Evolutionary conservation across 495 filamentous ascomycete genomes (phyloP), one percentile per base, ranked within the genome.

Genomic region (Trichoderma reesei): DNA sequence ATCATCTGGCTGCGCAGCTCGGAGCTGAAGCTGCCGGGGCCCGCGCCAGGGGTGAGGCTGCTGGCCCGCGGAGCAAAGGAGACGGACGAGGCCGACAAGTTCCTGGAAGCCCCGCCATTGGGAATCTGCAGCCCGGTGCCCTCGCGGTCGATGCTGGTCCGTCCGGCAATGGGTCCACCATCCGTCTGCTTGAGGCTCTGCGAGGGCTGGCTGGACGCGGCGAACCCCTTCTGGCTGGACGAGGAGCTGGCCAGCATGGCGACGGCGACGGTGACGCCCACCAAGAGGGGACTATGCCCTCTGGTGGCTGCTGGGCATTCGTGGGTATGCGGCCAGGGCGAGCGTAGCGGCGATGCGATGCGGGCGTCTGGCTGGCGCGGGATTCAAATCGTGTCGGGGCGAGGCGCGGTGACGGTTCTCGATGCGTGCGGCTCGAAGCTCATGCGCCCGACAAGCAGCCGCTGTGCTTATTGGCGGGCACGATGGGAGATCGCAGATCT

Each of bases 11-110:
- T 91, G 71, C 89, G 90, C 64, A 98, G 78, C 59, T 96, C 91
- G 10, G 92, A 86, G 71, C 89, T 96, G 79, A 98, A 98, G 79
- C 91, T 96, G 9, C 94, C 95, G 1, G 93, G 92, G 34, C 85
- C 86, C 44, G 85, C 80, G 13, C 86, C 86, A 33, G 86, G 85
- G 65, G 84, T 86, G 66, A 90, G 72, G 14, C 88, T 88, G 5
- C 78, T 74, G 56, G 83, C 88, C 41, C 88, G 81, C 6, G 86
- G 81, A 26, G 80, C 83, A 68, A 85, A 88, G 31, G 80, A 83
- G 56, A 80, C 74, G 68, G 79, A 81, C 5, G 87, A 83, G 63
- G 85, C 83, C 36, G 88, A 86, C 37, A 86, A 75, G 37, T 76
- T 77, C 64, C 83, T 73, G 64, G 68, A 36, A 64, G 80, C 66